phyloP scores from a whole-genome alignment of 1,284 basidiomycete species.

The Ceratobasidium sp. region DNA sequence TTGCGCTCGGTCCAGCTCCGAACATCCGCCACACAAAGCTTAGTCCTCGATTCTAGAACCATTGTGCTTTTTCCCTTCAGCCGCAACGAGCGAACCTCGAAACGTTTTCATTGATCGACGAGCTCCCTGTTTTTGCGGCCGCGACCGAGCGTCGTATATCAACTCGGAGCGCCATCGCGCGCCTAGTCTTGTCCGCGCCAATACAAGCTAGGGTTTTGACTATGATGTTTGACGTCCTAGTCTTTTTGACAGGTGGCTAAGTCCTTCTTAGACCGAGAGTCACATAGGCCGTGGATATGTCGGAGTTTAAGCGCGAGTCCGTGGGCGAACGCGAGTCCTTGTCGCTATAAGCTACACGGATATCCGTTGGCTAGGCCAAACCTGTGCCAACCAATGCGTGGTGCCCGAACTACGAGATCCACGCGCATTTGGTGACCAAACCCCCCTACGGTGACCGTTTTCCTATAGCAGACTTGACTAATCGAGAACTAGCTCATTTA shows the following conservation, averaged over 20 bases:
- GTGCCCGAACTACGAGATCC: background rate
- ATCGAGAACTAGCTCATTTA: background rate
- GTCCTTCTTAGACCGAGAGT: background rate
- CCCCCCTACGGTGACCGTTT: background rate
- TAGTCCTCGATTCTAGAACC: background rate
- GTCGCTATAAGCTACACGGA: background rate
- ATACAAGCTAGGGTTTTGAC: background rate
- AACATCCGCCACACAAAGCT: background rate
- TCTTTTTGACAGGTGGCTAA: background rate
- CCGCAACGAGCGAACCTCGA: background rate
- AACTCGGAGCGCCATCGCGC: background rate
- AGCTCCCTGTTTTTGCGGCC: background rate
- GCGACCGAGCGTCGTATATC: background rate
- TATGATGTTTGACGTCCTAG: background rate
- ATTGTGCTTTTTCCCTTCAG: background rate
- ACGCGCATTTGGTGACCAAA: background rate
- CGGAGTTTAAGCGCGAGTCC: background rate
- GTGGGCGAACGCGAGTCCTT: background rate
- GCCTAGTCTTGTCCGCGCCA: background rate
- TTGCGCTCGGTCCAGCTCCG: background rate
- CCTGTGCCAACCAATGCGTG: background rate
- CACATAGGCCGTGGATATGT: background rate
- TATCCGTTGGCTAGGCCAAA: background rate
- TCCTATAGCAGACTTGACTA: background rate
- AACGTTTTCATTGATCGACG: background rate